A percentile compares a stretch with the other conserved stretches of the same genome.
These are phyloP conservation scores for Theileria equi DNA, from an alignment of 169 alveolate genomes.

Conservation along the genomic window DNA sequence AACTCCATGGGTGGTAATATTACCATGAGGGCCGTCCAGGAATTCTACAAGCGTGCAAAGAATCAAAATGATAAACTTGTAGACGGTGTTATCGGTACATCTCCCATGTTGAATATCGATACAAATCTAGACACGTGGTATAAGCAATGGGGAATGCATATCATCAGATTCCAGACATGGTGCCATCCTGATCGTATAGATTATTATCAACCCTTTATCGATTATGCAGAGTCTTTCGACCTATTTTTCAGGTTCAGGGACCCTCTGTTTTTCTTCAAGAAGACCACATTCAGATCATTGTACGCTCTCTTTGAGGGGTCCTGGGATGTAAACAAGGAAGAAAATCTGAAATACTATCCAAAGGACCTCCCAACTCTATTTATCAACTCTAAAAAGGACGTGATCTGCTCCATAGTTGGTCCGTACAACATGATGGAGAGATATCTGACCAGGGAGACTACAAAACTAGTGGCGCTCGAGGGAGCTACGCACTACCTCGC, in stretches of 20 bases:
- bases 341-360: constrained; percentile 39
- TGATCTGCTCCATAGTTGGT: too few species aligned
- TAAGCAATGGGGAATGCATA: too few species aligned
- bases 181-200: background rate
- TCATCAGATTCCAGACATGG: background rate
- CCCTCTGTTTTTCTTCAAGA: background rate
- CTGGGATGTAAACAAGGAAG: too few species aligned
- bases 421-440: too few species aligned
- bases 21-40: constrained; percentile 41
- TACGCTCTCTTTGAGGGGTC: constrained; percentile 22
- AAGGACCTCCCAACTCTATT: constrained; percentile 57
- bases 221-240: background rate
- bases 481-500: too few species aligned
- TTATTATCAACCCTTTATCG: background rate
- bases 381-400: constrained; percentile 53
- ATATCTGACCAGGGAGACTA: too few species aligned
- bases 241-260: background rate
- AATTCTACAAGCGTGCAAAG: constrained; percentile 14
- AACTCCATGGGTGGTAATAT: constrained; percentile 72
- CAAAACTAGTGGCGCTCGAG: too few species aligned
- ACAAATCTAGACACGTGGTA: background rate
- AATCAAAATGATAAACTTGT: constrained; percentile 15
- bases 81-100: constrained; percentile 61
- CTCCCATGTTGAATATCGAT: constrained; percentile 64
- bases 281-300: background rate